Conservation (phyloP, 148 eudicot species). For the Gaultheria prostrata region DNA sequence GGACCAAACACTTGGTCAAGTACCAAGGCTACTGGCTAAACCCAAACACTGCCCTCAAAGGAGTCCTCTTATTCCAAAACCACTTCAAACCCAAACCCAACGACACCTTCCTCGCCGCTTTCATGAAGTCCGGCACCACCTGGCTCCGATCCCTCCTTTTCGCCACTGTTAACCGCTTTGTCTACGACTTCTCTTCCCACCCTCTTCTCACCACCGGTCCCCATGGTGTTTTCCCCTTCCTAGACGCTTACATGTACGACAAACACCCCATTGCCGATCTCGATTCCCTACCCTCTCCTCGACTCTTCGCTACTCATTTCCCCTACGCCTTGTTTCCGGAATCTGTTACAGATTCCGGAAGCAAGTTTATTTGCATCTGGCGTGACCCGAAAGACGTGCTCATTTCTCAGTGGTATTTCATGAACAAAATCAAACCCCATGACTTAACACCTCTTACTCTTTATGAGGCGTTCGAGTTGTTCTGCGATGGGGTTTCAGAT, state of each 20-base stretch:
- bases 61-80: conserved; percentile 1
- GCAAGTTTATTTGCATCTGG: conserved; percentile 5
- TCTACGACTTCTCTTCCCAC: not conserved
- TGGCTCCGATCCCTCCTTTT: not conserved
- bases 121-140: conserved; percentile 20
- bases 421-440: not conserved
- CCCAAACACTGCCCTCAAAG: not conserved
- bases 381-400: conserved; percentile 4
- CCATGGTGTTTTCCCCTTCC: conserved; percentile 2
- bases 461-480: not conserved
- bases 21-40: conserved; percentile 17
- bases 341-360: not conserved
- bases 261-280: not conserved
- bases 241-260: not conserved
- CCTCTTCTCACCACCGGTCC: conserved; percentile 12
- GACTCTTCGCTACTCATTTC: conserved; percentile 23
- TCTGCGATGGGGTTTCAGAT: not conserved
- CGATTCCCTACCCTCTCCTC: not conserved
- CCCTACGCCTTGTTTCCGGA: conserved; percentile 12
- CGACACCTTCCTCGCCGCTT: conserved; percentile 4
- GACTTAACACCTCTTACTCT: not conserved
- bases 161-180: not conserved
- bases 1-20: not conserved
- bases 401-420: not conserved
- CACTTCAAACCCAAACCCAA: conserved; percentile 13